Percentiles rank a stretch among this genome's conserved stretches.
Conservation (phyloP, 2,329 filamentous ascomycete species). For the Teratosphaeria pseudoeucalypti region DNA sequence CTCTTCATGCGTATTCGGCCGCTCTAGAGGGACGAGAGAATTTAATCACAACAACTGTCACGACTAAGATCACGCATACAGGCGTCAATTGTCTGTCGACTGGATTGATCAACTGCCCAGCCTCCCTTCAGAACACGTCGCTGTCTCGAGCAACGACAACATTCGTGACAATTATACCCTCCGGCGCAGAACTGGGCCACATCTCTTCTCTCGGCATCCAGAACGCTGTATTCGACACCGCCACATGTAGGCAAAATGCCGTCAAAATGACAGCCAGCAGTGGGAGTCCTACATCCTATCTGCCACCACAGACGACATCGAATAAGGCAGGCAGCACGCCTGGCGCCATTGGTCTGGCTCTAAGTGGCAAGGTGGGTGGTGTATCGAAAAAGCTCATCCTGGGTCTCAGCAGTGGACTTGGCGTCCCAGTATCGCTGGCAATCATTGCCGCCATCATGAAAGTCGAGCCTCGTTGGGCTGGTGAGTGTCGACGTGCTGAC, state of each 20-base stretch:
- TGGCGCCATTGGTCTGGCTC: background rate
- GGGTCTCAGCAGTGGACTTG: background rate
- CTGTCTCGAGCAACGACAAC: slow-evolving; percentile 31
- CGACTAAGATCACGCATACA: slow-evolving; percentile 28
- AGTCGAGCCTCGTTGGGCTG: background rate
- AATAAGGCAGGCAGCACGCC: background rate
- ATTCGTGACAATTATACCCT: slow-evolving; percentile 24
- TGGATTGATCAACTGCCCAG: slow-evolving; percentile 41
- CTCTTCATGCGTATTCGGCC: background rate
- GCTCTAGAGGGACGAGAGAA: slow-evolving; percentile 19
- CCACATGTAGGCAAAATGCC: background rate
- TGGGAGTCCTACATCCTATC: background rate
- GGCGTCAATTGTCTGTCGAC: slow-evolving; percentile 36
- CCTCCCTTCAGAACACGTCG: slow-evolving; percentile 37
- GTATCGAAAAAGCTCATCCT: background rate
- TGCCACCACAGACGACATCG: background rate
- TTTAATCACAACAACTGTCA: slow-evolving; percentile 31
- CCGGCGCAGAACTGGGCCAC: background rate
- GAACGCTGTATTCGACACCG: background rate
- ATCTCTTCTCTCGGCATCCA: background rate
- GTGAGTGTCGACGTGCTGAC: too few relatives aligned
- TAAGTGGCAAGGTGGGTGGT: background rate
- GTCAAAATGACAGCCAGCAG: background rate
- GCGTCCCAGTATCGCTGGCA: background rate
- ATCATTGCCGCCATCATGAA: background rate